phyloP scores from a whole-genome alignment of 768 basidiomycete genomes.

The Phylloporus sp. region DNA sequence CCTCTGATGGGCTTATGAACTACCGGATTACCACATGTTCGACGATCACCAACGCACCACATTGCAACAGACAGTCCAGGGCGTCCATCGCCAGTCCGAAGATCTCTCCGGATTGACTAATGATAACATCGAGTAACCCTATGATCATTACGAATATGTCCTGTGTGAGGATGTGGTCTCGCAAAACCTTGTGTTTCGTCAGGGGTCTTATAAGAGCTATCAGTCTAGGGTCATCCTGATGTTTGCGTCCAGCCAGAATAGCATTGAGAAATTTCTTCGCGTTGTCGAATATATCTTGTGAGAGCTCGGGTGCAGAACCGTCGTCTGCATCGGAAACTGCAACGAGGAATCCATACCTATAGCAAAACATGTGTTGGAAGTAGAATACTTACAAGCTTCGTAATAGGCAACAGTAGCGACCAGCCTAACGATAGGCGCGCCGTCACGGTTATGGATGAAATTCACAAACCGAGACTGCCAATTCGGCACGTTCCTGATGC shows the following conservation, averaged over 20 bases:
- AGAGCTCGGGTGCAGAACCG: neutral
- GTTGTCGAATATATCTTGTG: slow-evolving; percentile 1
- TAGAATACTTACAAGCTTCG: slow-evolving; percentile 13
- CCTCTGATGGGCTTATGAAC: slow-evolving; percentile 7
- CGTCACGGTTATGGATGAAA: slow-evolving; percentile 4
- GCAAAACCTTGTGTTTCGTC: slow-evolving; percentile 12
- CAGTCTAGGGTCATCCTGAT: slow-evolving; percentile 14
- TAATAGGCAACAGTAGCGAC: slow-evolving; percentile 20
- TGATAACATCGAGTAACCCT: slow-evolving; percentile 8
- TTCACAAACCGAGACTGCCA: slow-evolving; percentile 10
- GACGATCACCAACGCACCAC: slow-evolving; percentile 7
- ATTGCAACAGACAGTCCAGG: slow-evolving; percentile 13
- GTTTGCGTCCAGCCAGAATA: slow-evolving; percentile 7
- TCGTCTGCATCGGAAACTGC: slow-evolving; percentile 2
- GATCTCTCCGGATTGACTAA: neutral
- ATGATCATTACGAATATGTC: slow-evolving; percentile 10
- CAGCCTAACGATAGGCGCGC: slow-evolving; percentile 11
- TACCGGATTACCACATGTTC: neutral
- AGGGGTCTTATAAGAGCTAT: slow-evolving; percentile 18
- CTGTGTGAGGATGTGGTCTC: slow-evolving; percentile 6
- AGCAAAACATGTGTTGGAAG: neutral
- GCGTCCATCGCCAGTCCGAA: slow-evolving; percentile 21
- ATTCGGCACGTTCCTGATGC: slow-evolving; percentile 8
- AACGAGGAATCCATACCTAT: neutral
- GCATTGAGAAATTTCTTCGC: slow-evolving; percentile 11